Base-by-base conservation (phyloP, 2,329 filamentous ascomycete species). In the Davidsoniella virescens region DNA sequence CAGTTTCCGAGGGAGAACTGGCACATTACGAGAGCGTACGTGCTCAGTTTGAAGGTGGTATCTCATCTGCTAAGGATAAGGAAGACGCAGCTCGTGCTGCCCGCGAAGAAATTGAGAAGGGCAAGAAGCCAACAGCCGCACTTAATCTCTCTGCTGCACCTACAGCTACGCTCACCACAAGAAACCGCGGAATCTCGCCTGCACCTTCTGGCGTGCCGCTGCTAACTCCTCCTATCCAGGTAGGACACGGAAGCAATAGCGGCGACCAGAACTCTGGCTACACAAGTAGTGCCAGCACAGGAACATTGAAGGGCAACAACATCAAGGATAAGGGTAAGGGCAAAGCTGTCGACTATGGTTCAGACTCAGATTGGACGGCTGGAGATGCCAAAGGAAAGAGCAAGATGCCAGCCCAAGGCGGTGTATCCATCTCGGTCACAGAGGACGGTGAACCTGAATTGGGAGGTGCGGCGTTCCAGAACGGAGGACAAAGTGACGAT, bases 1-100 rank as follows among this genome's bases (percentile, higher is more conserved):
- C 82, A 66, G 92, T 98, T 47, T 94, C 87, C 60, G 80, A 83
- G 9, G 90, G 94, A 55, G 92, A 98, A 67, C 68, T 98, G 39
- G 76, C 82, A 44, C 92, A 98, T 62, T 98, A 96, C 59, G 85
- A 94, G 61, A 70, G 75, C 0, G 90, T 98, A 5, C 72, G 92
- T 38, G 78, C 75, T 16, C 76, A 78, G 16, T 98, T 98, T 60
- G 92, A 98, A 61, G 82, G 82, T 8, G 61, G 54, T 1, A 57
- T 57, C 2, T 60, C 59, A 12, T 66, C 63, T 4, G 67, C 67
- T 20, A 64, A 67, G 47, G 40, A 49, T 14, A 44, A 43, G 16
- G 47, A 38, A 26, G 47, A 44, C 18, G 59, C 71, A 64, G 63
- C 67, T 63, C 59, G 63, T 65, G 37, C 60, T 70, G 45, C 65